Evolutionary conservation across 1,139 yeast species (phyloP).

Genomic region (Trichomonascaceae sp.): DNA sequence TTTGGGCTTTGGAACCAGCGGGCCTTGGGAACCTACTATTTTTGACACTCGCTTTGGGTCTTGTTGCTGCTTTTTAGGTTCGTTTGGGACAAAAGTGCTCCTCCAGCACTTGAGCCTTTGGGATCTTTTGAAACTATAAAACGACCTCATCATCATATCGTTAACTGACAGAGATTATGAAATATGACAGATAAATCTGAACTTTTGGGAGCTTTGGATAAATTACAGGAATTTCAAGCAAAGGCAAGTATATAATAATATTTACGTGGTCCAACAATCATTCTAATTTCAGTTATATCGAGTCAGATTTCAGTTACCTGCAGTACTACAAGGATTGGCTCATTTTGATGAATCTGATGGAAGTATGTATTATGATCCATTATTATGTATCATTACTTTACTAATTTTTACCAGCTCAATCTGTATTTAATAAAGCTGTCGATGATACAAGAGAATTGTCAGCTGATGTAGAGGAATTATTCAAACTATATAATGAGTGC

Average conservation of each 20-base stretch:
- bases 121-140: not conserved
- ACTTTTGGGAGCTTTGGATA: conserved; percentile 1
- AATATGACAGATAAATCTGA: conserved; percentile 5
- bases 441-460: conserved; percentile 3
- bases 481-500: conserved; percentile 3
- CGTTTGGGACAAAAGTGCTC: too few species aligned
- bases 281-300: conserved; percentile 1
- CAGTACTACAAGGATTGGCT: conserved; percentile 6
- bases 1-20: too few species aligned
- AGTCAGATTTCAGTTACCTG: conserved; percentile 7
- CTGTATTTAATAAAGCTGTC: conserved; percentile 5
- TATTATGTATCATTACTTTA: too few species aligned
- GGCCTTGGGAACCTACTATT: too few species aligned
- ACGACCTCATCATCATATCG: not conserved
- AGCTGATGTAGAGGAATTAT: conserved; percentile 5
- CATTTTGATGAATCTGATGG: conserved; percentile 6
- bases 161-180: not conserved
- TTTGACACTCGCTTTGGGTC: too few species aligned
- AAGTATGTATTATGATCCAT: too few species aligned
- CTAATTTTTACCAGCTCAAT: not conserved
- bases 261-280: not conserved
- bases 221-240: conserved; percentile 3
- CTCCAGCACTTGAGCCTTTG: not conserved
- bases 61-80: too few species aligned
- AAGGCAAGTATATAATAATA: not conserved